These are phyloP conservation scores for Leccinum pachyderme DNA, from an alignment of 1,284 basidiomycete species.

Conservation along the genomic window DNA sequence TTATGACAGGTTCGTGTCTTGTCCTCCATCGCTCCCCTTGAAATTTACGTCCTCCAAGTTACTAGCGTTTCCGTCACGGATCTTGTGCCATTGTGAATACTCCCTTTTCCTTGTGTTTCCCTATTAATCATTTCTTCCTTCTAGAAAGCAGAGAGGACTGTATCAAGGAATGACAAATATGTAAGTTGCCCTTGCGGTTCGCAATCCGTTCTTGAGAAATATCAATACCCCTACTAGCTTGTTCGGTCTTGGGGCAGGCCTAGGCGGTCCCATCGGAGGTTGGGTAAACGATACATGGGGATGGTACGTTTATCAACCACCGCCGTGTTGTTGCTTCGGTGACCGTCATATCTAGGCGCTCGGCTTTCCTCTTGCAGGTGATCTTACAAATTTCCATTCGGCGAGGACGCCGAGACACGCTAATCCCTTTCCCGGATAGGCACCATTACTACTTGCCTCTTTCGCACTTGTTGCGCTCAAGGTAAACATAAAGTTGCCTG, in stretches of 20 bases:
- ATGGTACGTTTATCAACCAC: background rate
- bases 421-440: conserved; percentile 46
- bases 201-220: conserved; percentile 9
- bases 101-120: background rate
- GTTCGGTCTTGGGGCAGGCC: conserved; percentile 73
- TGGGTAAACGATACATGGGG: conserved; percentile 40
- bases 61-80: conserved; percentile 76
- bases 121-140: conserved; percentile 27
- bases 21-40: conserved; percentile 9
- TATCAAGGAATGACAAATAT: conserved; percentile 90
- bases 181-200: conserved; percentile 40
- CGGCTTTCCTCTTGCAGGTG: conserved; percentile 47
- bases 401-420: background rate
- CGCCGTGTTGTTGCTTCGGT: conserved; percentile 4
- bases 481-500: conserved; percentile 67
- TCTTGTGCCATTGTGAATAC: conserved; percentile 74
- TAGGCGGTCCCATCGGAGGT: conserved; percentile 90
- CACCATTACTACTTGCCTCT: conserved; percentile 72
- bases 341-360: conserved; percentile 24
- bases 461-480: conserved; percentile 68
- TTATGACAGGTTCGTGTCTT: conserved; percentile 72
- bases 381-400: conserved; percentile 44
- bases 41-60: conserved; percentile 45
- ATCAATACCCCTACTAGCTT: conserved; percentile 43
- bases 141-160: conserved; percentile 78